phyloP scores from a whole-genome alignment of 2,329 filamentous ascomycete genomes.

The Fusarium mundagurra region DNA sequence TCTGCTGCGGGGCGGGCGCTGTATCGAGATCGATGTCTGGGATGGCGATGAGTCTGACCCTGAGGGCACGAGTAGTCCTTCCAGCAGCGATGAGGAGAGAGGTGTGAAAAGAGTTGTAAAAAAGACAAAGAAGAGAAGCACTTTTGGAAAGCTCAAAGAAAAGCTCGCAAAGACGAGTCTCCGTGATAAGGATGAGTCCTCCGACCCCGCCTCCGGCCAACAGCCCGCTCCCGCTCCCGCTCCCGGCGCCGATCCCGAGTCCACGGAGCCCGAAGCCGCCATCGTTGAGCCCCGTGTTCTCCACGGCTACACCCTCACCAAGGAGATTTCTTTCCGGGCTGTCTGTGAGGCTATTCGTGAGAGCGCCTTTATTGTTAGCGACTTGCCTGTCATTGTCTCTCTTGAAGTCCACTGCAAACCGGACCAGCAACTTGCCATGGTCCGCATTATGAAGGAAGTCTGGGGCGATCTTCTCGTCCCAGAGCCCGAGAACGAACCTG shows the following conservation, averaged over 20 bases:
- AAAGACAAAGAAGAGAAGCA: constrained; percentile 64
- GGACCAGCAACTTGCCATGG: constrained; percentile 89
- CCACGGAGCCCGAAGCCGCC: constrained; percentile 42
- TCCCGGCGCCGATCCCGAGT: constrained; percentile 6
- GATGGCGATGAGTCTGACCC: constrained; percentile 82
- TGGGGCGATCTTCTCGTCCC: constrained; percentile 81
- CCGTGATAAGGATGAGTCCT: constrained; percentile 47
- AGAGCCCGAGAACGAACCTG: constrained; percentile 56
- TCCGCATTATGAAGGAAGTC: constrained; percentile 86
- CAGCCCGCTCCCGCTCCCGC: not conserved
- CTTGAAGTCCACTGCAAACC: constrained; percentile 87
- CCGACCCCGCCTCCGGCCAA: not conserved
- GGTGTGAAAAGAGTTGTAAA: constrained; percentile 58
- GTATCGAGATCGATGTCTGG: constrained; percentile 96
- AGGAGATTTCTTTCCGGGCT: constrained; percentile 84
- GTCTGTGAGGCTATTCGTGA: constrained; percentile 85
- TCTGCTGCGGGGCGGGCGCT: constrained; percentile 84
- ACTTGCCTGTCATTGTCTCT: constrained; percentile 91
- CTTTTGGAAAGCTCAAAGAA: constrained; percentile 71
- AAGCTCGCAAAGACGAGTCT: constrained; percentile 61
- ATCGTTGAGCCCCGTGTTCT: constrained; percentile 78
- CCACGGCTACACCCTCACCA: constrained; percentile 91
- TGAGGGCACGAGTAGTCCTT: constrained; percentile 47
- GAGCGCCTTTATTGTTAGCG: constrained; percentile 77
- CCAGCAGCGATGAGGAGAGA: constrained; percentile 62